Base-by-base conservation (phyloP, 352 stramenopile genomes). In the Phytophthora cryptogea region DNA sequence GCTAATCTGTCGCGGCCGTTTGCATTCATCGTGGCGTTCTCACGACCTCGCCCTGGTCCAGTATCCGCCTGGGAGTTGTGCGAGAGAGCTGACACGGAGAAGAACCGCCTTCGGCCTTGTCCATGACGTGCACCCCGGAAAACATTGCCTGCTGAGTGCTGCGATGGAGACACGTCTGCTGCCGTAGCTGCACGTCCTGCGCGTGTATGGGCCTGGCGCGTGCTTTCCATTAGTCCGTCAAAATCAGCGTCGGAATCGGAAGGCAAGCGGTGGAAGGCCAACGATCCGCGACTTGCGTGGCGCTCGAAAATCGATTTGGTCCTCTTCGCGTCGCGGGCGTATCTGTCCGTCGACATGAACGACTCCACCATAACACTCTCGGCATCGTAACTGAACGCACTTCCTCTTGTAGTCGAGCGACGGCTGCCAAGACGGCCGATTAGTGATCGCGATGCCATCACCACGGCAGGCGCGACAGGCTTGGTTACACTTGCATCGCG, bases 301-400 rank as follows among this genome's bases (percentile, higher is more conserved):
- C 86, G 84, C 5, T 93, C 82, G 42, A 95, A 95, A 27, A 86
- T 66, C 5, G 74, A 60, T 14, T 74, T 75, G 6, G 76, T 72
- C n/a, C 72, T 80, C 49, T 77, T 78, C 1, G 65, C 52, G 13
- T 76, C 69, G 30, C 60, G 70, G 11, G 62, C 66, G 58, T 86
- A 90, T 5, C 84, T 72, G 51, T 95, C 78, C 6, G 80, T 89
- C 0, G 85, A 80, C 74, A 95, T 90, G 70, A 91, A 95, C 28
- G 84, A 91, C 65, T 94, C 83, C 26, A 93, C 87, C 87, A 95
- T 94, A 36, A 95, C 82, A 71, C 81, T 90, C 57, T 95, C 87
- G 17, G 87, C 85, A 32, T 95, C 87, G 71, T 95, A 95, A 61
- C 87, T 94, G 67, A 95, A 95, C 4, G 87, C 87, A 46, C 74